Percentiles rank a stretch among this genome's conserved stretches.
These are phyloP conservation scores for Ettlia oleoabundans DNA, from an alignment of 139 green algal species.

Conservation along the genomic window DNA sequence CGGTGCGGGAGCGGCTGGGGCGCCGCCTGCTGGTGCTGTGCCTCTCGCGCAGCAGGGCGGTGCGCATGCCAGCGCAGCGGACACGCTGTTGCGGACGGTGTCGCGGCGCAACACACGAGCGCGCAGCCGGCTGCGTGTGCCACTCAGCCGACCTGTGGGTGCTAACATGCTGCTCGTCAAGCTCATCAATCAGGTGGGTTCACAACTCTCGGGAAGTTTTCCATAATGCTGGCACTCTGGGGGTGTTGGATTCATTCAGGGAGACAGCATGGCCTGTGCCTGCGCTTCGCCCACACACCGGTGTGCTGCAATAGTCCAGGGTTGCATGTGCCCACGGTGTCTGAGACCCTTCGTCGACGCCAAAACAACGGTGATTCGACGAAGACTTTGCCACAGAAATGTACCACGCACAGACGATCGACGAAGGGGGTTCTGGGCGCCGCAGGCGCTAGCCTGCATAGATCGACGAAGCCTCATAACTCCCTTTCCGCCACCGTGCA, in stretches of 20 bases:
- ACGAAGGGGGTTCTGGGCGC: too few species aligned
- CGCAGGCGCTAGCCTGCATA: too few species aligned
- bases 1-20: not conserved
- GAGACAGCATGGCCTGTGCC: not conserved
- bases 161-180: conserved; percentile 35
- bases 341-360: too few species aligned
- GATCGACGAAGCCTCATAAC: too few species aligned
- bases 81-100: conserved; percentile 15
- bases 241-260: not conserved
- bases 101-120: conserved; percentile 2
- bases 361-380: too few species aligned
- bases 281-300: too few species aligned
- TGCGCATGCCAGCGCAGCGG: conserved; percentile 18
- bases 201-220: not conserved
- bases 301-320: too few species aligned
- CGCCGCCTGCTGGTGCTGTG: not conserved
- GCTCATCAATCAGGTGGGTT: conserved; percentile 32
- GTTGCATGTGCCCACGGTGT: too few species aligned
- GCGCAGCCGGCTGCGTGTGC: conserved; percentile 3
- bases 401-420: too few species aligned
- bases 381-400: too few species aligned
- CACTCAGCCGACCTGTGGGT: not conserved
- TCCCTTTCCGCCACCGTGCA: not conserved
- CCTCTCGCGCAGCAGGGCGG: not conserved
- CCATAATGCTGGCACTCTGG: not conserved